Evolutionary conservation across 2,329 filamentous ascomycete genomes (phyloP), one percentile per base, ranked within the genome.

Genomic region (Arthroderma sp.): DNA sequence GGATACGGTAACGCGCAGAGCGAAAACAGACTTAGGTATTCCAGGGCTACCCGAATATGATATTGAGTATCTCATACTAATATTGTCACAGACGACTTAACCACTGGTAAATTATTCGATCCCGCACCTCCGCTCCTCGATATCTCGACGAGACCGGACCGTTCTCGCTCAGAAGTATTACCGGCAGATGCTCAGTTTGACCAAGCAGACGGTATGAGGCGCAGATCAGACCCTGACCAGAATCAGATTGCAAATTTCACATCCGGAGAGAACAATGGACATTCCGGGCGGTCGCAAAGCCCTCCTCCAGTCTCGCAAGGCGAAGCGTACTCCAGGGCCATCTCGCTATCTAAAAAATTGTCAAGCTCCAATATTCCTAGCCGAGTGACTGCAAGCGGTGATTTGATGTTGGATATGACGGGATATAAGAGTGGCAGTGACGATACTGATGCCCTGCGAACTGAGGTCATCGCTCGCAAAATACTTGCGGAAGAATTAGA

Each of bases 401-500:
- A 98, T 63, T 70, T 98, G 45, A 96, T 96, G 87, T 70, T 98
- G 43, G 91, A 98, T 61, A 95, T 98, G 88, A 88, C 87, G 0
- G 86, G 86, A 0, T 95, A 94, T 67, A 96, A 95, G 64, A 85
- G 82, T 60, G 93, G 81, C 57, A 85, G 82, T 60, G 93, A 81
- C 57, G 89, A 96, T 53, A 86, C 94, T 55, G 88, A 96, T 54
- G 84, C 89, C 4, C 72, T 96, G 44, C 80, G 85, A 39, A 89
- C 91, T 11, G 91, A 98, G 63, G 79, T 94, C n/a, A 75, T 96
- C 49, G 91, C 91, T 4, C 78, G 91, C 22, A 91, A 89, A 61
- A 86, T 98, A 42, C 74, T 98, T 8, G 81, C 87, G 0, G 87
- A 98, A 59, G 89, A 96, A 64, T 68, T 96, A 9, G 85, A 94